Percentiles rank a stretch among this genome's conserved stretches.
phyloP scores from a whole-genome alignment of 176 grass and related monocot species.

The Oryza glumipatula region DNA sequence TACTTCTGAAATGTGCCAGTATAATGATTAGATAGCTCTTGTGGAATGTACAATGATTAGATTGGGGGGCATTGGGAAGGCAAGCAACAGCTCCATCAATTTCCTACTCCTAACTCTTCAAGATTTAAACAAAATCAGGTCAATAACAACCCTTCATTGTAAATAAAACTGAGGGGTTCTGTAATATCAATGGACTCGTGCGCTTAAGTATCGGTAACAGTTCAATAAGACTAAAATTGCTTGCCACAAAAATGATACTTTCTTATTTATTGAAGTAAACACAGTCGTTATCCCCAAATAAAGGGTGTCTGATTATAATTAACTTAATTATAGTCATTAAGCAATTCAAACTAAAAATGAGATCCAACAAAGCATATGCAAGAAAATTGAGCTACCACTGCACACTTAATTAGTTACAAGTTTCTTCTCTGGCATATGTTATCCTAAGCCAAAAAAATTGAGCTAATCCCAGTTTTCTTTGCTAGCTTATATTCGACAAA shows the following conservation, averaged over 20 bases:
- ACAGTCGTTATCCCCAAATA: not conserved
- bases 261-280: not conserved
- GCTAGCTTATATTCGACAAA: not conserved
- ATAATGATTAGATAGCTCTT: too few relatives aligned
- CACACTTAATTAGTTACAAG: too few relatives aligned
- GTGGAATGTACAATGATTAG: too few relatives aligned
- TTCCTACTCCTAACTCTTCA: not conserved
- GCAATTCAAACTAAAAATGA: not conserved
- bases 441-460: not conserved
- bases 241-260: not conserved
- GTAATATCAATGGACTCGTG: not conserved
- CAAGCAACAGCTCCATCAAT: too few relatives aligned
- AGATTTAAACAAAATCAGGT: not conserved
- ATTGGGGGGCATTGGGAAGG: too few relatives aligned
- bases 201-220: not conserved
- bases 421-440: too few relatives aligned
- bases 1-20: too few relatives aligned
- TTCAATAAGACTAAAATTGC: constrained; percentile 2
- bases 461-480: not conserved
- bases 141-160: not conserved
- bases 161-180: too few relatives aligned
- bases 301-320: too few relatives aligned
- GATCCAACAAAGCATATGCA: not conserved
- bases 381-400: too few relatives aligned
- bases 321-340: not conserved